phyloP scores from a whole-genome alignment of 2,329 filamentous ascomycete genomes.

The Colletotrichum orchidophilum region DNA sequence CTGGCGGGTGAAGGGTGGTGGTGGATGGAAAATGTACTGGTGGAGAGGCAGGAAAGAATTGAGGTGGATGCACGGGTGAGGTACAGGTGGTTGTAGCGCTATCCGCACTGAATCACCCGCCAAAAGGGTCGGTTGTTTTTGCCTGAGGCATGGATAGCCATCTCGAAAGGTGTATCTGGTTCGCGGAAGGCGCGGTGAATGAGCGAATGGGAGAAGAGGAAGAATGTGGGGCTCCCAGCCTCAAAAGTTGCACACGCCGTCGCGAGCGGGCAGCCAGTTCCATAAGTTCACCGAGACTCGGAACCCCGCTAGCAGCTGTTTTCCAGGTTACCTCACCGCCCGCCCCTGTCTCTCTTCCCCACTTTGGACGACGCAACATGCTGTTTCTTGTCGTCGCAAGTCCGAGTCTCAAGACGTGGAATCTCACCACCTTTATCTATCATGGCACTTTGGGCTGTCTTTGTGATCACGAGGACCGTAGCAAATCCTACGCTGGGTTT shows the following conservation, averaged over 20 bases:
- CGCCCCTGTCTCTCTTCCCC: constrained; percentile 22
- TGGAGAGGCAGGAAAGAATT: constrained; percentile 52
- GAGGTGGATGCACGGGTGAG: constrained; percentile 39
- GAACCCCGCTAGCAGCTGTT: constrained; percentile 27
- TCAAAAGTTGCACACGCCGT: constrained; percentile 9
- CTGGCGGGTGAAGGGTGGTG: constrained; percentile 32
- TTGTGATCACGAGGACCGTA: too few relatives aligned
- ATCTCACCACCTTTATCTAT: too few relatives aligned
- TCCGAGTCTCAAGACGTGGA: too few relatives aligned
- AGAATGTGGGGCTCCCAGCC: not conserved
- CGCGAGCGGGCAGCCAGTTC: constrained; percentile 5
- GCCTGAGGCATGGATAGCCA: constrained; percentile 23
- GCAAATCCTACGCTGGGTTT: too few relatives aligned
- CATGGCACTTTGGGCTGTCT: too few relatives aligned
- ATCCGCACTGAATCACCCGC: constrained; percentile 33
- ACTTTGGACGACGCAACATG: constrained; percentile 11
- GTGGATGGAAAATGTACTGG: constrained; percentile 39
- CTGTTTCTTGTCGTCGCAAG: too few relatives aligned
- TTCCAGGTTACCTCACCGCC: constrained; percentile 12
- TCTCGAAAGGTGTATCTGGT: not conserved
- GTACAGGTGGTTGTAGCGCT: constrained; percentile 35
- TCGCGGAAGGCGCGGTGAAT: not conserved
- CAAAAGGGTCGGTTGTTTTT: constrained; percentile 6
- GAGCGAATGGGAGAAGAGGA: constrained; percentile 6
- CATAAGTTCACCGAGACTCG: constrained; percentile 25